Base-by-base conservation (phyloP, 2,329 filamentous ascomycete species). In the Xylaria hypoxylon region DNA sequence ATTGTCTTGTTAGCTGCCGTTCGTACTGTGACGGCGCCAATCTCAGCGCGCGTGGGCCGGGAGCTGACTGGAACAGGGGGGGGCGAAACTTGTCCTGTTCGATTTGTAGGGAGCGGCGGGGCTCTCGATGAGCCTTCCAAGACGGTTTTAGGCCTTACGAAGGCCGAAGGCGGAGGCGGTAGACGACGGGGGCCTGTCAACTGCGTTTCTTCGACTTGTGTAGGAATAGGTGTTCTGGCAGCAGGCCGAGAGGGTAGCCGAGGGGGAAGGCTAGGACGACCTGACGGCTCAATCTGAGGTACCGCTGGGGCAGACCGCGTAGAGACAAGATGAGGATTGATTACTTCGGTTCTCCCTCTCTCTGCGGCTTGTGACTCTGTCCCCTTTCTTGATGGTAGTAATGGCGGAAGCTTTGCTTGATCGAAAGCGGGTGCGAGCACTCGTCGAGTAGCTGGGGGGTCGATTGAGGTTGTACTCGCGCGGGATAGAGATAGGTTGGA, bases 351-450 rank as follows among this genome's bases (percentile, higher is more conserved):
- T 13, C 67, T 72, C 71, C 71, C 78, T 74, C 61, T 77, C 28
- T 77, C 73, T 38, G 78, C 76, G 4, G 74, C 79, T 66, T 80
- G 79, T 2, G 83, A 82, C 65, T 90, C 87, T 1, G 80, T 77
- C 64, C 89, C 87, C 47, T 84, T 81, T 68, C 80, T 82, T 1
- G 84, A 82, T 0, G 87, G 87, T 0, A 87, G 88, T 40, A 90
- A 76, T 11, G 84, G 82, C 0, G 87, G 88, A 11, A 90, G 79
- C 56, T 83, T 85, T n/a, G 86, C 80, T 38, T 85, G 81, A 59
- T 87, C 86, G 53, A 87, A 81, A 0, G 83, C 76, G 1, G 88
- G 87, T 2, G 88, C 86, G 24, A 90, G 75, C 59, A 84, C 87
- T 66, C 86, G 81, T 15, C 79, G 63, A 38, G 70, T 71, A 3